Evolutionary conservation across 2,329 filamentous ascomycete species (phyloP).

Genomic region (Biscogniauxia mediterranea): DNA sequence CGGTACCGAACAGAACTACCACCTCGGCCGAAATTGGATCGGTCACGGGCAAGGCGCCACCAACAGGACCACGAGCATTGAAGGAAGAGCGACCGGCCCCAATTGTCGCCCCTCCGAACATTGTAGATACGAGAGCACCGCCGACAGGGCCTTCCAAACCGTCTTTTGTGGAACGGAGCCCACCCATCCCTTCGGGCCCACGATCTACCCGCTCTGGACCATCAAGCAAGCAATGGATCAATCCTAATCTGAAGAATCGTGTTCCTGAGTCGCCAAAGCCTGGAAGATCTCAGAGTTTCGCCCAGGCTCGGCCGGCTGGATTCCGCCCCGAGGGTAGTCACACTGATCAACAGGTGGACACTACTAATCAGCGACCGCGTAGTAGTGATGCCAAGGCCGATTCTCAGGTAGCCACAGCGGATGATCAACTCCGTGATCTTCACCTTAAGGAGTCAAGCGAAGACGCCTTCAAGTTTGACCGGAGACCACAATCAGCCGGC

Average conservation of each 20-base stretch:
- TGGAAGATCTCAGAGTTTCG: slow-evolving; percentile 50
- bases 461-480: slow-evolving; percentile 14
- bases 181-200: slow-evolving; percentile 52
- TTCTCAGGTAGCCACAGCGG: slow-evolving; percentile 18
- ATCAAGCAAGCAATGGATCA: slow-evolving; percentile 61
- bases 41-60: slow-evolving; percentile 46
- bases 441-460: slow-evolving; percentile 20
- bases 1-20: slow-evolving; percentile 48
- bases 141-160: slow-evolving; percentile 45
- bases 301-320: slow-evolving; percentile 36
- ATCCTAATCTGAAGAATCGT: slow-evolving; percentile 49
- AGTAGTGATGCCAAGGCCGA: slow-evolving; percentile 55
- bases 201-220: slow-evolving; percentile 50
- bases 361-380: slow-evolving; percentile 44
- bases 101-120: slow-evolving; percentile 37
- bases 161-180: slow-evolving; percentile 42
- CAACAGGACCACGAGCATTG: slow-evolving; percentile 53
- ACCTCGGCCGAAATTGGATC: slow-evolving; percentile 36
- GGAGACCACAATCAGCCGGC: slow-evolving; percentile 25
- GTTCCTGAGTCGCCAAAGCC: slow-evolving; percentile 52
- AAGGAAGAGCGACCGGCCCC: slow-evolving; percentile 49
- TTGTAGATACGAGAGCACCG: slow-evolving; percentile 36
- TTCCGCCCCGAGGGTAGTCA: slow-evolving; percentile 36
- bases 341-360: slow-evolving; percentile 41
- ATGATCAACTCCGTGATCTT: slow-evolving; percentile 20